Base-by-base conservation (phyloP, 257 asterid species). In the Solanum infundibuliforme region DNA sequence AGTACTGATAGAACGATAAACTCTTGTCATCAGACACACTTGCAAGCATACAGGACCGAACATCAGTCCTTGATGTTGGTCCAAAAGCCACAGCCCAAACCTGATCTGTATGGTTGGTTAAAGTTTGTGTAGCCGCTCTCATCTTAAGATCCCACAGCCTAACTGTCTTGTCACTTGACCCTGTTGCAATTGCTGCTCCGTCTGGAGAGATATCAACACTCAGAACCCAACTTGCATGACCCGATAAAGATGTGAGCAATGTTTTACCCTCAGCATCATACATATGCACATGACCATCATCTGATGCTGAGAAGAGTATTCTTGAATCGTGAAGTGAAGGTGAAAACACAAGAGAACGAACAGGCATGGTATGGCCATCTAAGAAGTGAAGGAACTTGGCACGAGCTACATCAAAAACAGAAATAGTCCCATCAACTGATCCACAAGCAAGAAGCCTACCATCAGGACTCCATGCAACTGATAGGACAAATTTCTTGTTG, bases 31-130 rank as follows among this genome's bases (percentile, higher is more conserved):
- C 99, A 0, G 99, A 96, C 16, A 89, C 99, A 36, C 98, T 97
- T 4, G 99, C 99, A 32, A 97, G 99, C 91, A 95, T 84, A 90
- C 97, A 93, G 58, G 98, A 88, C 48, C 98, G 88, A 4, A 90
- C 93, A 58, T 94, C 98, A 0, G 91, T 92, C 92, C 88, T 88
- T 12, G 88, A 88, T 0, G 98, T 91, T 4, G 98, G 99, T 25
- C 98, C 98, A 84, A 97, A 97, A 34, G 98, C 98, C 76, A 96
- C 99, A 0, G 95, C 92, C 99, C 99, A 97, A 31, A 96, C 99
- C 92, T 95, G 98, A 89, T 96, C 99, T 0, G 92, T 87, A 87
- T 97, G 99, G 87, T 94, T 92, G 27, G 96, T 95, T 72, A 97
- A 69, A 65, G 94, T 95, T 92, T 97, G 99, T 4, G 97, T 90